These are phyloP conservation scores for Tulasnella sp. DNA, from an alignment of 768 basidiomycete species.

Conservation along the genomic window DNA sequence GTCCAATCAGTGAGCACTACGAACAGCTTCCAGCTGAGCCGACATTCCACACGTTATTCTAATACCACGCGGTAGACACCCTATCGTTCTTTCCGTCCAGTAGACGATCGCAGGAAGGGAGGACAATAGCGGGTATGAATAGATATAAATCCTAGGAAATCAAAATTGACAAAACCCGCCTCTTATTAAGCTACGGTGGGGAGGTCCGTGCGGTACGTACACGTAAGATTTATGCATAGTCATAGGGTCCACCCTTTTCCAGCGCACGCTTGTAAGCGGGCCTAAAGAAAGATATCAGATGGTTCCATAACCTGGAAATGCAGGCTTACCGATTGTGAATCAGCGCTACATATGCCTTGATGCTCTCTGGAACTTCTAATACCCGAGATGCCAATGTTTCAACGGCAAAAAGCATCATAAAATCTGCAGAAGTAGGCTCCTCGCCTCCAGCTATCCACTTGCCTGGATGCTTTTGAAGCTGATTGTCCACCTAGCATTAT, in stretches of 20 bases:
- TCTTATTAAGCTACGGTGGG: too few relatives aligned
- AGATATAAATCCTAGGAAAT: too few relatives aligned
- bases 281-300: slow-evolving; percentile 17
- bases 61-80: too few relatives aligned
- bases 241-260: slow-evolving; percentile 23
- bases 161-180: too few relatives aligned
- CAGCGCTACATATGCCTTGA: slow-evolving; percentile 28
- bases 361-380: slow-evolving; percentile 8
- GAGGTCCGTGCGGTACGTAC: too few relatives aligned
- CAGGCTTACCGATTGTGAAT: slow-evolving; percentile 28
- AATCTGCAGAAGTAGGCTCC: slow-evolving; percentile 34
- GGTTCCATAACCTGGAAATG: slow-evolving; percentile 8
- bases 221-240: slow-evolving; percentile 16
- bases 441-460: slow-evolving; percentile 30
- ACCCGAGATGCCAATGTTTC: slow-evolving; percentile 19
- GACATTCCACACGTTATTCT: too few relatives aligned
- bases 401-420: slow-evolving; percentile 33
- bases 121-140: too few relatives aligned
- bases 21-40: too few relatives aligned
- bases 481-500: slow-evolving; percentile 28
- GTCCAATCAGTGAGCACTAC: too few relatives aligned
- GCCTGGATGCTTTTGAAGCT: slow-evolving; percentile 24
- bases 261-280: slow-evolving; percentile 27
- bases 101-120: too few relatives aligned
- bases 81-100: too few relatives aligned